phyloP scores from a whole-genome alignment of 768 basidiomycete genomes.

The Boletus subparvulus region DNA sequence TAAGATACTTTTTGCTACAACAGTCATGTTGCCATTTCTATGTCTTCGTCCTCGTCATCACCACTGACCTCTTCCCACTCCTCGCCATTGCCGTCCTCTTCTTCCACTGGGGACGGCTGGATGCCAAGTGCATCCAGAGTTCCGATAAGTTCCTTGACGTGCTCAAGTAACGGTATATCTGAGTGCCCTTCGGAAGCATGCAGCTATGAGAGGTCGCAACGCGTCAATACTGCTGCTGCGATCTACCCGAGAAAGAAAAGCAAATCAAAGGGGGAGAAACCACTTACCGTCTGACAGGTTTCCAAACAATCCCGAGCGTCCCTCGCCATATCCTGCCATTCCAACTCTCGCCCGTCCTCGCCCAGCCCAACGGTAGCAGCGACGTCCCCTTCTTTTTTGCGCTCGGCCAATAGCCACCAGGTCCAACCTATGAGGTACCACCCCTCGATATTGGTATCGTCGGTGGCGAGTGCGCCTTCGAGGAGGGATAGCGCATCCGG shows the following conservation, averaged over 20 bases:
- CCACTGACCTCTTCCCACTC: conserved; percentile 68
- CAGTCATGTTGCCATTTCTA: conserved; percentile 49
- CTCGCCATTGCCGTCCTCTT: conserved; percentile 39
- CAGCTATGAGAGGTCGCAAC: conserved; percentile 42
- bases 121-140: conserved; percentile 70
- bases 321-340: conserved; percentile 75
- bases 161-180: conserved; percentile 73
- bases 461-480: conserved; percentile 73
- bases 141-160: conserved; percentile 69
- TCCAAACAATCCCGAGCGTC: conserved; percentile 81
- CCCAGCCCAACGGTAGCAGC: conserved; percentile 38
- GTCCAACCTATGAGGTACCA: conserved; percentile 97
- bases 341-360: conserved; percentile 42
- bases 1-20: conserved; percentile 12
- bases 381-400: conserved; percentile 56
- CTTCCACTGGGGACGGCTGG: conserved; percentile 52
- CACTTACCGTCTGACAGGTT: conserved; percentile 74
- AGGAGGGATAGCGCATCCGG: conserved; percentile 73
- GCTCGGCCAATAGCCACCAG: conserved; percentile 80
- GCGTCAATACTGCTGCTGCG: background rate
- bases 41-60: conserved; percentile 50
- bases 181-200: conserved; percentile 70
- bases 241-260: background rate
- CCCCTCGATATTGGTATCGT: conserved; percentile 85
- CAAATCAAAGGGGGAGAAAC: background rate